Evolutionary conservation across 179 eudicot genomes (phyloP).

Genomic region (Patellifolia procumbens): DNA sequence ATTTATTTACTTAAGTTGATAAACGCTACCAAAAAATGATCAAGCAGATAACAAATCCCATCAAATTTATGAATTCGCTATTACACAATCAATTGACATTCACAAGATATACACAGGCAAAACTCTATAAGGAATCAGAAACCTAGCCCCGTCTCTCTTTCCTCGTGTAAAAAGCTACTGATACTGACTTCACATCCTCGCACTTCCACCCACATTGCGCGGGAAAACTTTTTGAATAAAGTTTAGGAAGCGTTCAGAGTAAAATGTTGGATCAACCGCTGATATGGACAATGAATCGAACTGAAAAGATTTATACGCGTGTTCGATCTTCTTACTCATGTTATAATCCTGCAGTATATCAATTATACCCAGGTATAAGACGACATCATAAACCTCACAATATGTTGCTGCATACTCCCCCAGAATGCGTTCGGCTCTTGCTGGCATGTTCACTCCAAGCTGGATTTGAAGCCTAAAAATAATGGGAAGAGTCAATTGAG

Average conservation of each 20-base stretch:
- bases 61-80: neutral
- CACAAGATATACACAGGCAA: conserved; percentile 4
- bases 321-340: conserved; percentile 82
- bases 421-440: conserved; percentile 77
- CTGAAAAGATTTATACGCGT: conserved; percentile 83
- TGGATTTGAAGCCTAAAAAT: conserved; percentile 79
- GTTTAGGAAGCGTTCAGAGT: conserved; percentile 73
- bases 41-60: neutral
- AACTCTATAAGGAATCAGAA: neutral
- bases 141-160: neutral
- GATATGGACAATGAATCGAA: conserved; percentile 94
- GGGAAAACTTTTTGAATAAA: conserved; percentile 88
- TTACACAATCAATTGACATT: neutral
- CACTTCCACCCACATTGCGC: conserved; percentile 36
- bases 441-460: conserved; percentile 98
- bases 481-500: neutral
- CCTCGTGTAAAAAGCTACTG: neutral
- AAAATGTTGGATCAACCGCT: conserved; percentile 82
- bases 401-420: conserved; percentile 43
- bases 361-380: conserved; percentile 85
- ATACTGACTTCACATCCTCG: neutral
- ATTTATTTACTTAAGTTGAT: conserved; percentile 17
- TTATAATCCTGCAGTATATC: conserved; percentile 94
- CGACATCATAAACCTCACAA: conserved; percentile 84
- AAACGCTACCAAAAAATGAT: neutral